phyloP scores from a whole-genome alignment of 2,329 filamentous ascomycete species.

The Fusarium odoratissimum region DNA sequence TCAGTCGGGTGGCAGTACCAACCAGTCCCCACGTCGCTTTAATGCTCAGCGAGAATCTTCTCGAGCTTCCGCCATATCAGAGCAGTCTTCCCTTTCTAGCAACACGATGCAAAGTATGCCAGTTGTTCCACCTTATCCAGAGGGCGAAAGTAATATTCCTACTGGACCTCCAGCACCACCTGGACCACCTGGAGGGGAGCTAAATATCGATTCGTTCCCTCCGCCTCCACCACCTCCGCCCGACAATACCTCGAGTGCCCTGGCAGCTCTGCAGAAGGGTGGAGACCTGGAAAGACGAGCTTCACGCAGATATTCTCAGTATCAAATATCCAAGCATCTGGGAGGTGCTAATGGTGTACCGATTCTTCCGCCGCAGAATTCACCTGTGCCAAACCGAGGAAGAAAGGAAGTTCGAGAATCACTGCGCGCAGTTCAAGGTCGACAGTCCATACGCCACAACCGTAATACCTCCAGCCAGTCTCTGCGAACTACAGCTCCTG shows the following conservation, averaged over 20 bases:
- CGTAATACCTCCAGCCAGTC: slow-evolving; percentile 61
- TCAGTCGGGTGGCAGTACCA: slow-evolving; percentile 43
- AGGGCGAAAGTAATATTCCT: slow-evolving; percentile 65
- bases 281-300: slow-evolving; percentile 93
- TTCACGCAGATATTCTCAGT: slow-evolving; percentile 92
- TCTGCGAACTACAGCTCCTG: slow-evolving; percentile 45
- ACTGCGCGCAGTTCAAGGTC: slow-evolving; percentile 73
- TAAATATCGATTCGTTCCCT: slow-evolving; percentile 74
- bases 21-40: slow-evolving; percentile 61
- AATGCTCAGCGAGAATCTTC: slow-evolving; percentile 64
- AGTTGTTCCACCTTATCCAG: slow-evolving; percentile 77
- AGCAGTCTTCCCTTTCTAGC: slow-evolving; percentile 78
- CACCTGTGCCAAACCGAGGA: slow-evolving; percentile 86
- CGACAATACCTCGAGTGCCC: slow-evolving; percentile 86
- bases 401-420: slow-evolving; percentile 84
- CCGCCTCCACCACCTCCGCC: slow-evolving; percentile 75
- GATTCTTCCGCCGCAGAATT: slow-evolving; percentile 85
- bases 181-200: slow-evolving; percentile 54
- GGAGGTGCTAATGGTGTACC: slow-evolving; percentile 86
- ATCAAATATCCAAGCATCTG: slow-evolving; percentile 95
- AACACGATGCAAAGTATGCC: slow-evolving; percentile 80
- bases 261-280: slow-evolving; percentile 90
- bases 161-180: slow-evolving; percentile 55
- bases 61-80: slow-evolving; percentile 62
- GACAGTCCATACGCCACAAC: slow-evolving; percentile 63